Evolutionary conservation across 202 grass and related monocot species (phyloP).

Genomic region (Zoysia matrella): DNA sequence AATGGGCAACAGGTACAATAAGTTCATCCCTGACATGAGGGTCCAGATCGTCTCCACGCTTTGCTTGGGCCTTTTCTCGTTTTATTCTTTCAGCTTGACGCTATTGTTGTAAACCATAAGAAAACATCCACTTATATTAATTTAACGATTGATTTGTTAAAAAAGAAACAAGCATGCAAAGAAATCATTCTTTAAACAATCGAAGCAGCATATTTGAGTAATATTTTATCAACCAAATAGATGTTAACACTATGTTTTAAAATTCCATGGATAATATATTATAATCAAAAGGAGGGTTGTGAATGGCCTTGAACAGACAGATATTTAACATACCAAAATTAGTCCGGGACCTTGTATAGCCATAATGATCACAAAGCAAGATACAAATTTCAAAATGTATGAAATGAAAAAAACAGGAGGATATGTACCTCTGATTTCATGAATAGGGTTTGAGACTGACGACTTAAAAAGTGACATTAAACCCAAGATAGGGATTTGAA

Average conservation of each 20-base stretch:
- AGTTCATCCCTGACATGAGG: slow-evolving; percentile 70
- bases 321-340: neutral
- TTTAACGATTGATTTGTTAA: neutral
- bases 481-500: neutral
- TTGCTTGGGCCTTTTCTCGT: too few relatives aligned
- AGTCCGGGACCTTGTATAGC: neutral
- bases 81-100: slow-evolving; percentile 95
- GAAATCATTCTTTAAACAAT: neutral
- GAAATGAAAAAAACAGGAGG: too few relatives aligned
- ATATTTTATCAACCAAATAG: neutral
- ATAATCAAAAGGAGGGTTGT: neutral
- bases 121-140: neutral
- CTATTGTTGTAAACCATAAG: slow-evolving; percentile 37
- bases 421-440: neutral
- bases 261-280: slow-evolving; percentile 23
- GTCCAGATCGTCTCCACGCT: neutral
- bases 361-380: neutral
- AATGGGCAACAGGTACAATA: slow-evolving; percentile 83
- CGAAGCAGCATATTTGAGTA: neutral
- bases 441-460: neutral
- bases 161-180: slow-evolving; percentile 9
- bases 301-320: neutral
- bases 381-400: too few relatives aligned
- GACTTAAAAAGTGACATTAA: neutral
- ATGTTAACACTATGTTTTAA: slow-evolving; percentile 7